phyloP scores from a whole-genome alignment of 2,329 filamentous ascomycete species.

The Shiraia sp. region DNA sequence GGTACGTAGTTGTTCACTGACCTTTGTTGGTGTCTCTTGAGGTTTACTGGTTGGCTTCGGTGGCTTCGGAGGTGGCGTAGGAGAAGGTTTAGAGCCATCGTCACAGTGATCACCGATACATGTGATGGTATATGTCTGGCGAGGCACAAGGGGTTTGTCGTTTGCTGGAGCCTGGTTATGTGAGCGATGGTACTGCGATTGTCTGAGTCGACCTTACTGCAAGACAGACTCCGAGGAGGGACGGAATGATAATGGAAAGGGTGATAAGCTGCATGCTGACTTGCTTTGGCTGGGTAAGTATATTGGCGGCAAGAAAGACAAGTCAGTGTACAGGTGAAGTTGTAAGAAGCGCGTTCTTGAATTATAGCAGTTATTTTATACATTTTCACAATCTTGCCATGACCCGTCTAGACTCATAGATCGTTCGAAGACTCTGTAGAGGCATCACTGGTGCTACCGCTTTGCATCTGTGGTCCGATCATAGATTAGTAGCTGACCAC shows the following conservation, averaged over 20 bases:
- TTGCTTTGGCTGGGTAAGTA: neutral
- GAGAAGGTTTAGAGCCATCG: conserved; percentile 12
- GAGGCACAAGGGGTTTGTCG: conserved; percentile 17
- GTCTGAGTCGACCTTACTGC: conserved; percentile 18
- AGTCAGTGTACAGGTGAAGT: neutral
- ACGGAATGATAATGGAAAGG: conserved; percentile 13
- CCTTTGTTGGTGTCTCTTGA: conserved; percentile 7
- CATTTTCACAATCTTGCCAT: too few relatives aligned
- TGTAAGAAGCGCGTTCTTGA: neutral
- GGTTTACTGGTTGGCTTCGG: conserved; percentile 3
- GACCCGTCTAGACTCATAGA: too few relatives aligned
- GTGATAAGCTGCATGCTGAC: conserved; percentile 23
- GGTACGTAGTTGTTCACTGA: too few relatives aligned
- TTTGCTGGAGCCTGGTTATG: conserved; percentile 20
- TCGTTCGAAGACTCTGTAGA: neutral
- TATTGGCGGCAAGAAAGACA: neutral
- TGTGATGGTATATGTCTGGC: conserved; percentile 34
- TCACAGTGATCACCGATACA: conserved; percentile 23
- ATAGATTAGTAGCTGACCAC: conserved; percentile 5
- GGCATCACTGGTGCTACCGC: neutral
- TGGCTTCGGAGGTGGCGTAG: conserved; percentile 11
- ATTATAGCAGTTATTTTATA: conserved; percentile 11
- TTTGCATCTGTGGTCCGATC: conserved; percentile 4
- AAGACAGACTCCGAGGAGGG: conserved; percentile 16
- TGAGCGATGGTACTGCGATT: neutral